phyloP scores from a whole-genome alignment of 768 basidiomycete genomes.

The Rhodotorula babjevae region DNA sequence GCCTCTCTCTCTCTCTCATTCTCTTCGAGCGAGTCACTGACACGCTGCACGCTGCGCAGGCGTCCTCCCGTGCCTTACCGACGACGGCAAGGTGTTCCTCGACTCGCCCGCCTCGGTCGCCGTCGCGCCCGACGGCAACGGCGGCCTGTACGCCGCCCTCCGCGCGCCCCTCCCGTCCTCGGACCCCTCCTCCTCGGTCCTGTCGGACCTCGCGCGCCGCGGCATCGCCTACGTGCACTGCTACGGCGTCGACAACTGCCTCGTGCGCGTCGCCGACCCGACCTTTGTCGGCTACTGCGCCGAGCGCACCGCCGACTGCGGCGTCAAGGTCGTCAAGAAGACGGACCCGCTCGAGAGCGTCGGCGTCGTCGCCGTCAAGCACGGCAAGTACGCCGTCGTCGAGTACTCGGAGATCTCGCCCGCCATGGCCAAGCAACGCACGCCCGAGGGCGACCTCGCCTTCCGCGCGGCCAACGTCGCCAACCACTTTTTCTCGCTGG shows the following conservation, averaged over 20 bases:
- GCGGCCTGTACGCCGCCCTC: conserved; percentile 91
- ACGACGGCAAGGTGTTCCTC: conserved; percentile 88
- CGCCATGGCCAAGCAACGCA: conserved; percentile 82
- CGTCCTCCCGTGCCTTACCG: conserved; percentile 86
- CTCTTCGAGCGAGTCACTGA: neutral
- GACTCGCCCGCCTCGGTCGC: conserved; percentile 72
- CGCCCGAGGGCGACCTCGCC: conserved; percentile 65
- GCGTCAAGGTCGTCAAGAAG: conserved; percentile 95
- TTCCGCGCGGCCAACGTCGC: conserved; percentile 96
- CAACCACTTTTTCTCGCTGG: conserved; percentile 93
- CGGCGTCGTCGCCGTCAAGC: conserved; percentile 82
- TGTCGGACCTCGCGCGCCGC: conserved; percentile 72
- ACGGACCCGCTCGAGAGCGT: conserved; percentile 79
- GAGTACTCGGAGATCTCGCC: conserved; percentile 94
- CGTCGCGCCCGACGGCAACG: conserved; percentile 97
- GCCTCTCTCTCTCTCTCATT: conserved; percentile 24
- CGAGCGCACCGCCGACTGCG: conserved; percentile 77
- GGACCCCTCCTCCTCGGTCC: too few relatives aligned
- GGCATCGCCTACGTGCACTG: conserved; percentile 83
- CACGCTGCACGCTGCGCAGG: conserved; percentile 53
- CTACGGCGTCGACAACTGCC: conserved; percentile 98
- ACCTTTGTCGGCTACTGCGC: conserved; percentile 95
- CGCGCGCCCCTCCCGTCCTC: conserved; percentile 50
- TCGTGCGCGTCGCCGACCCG: conserved; percentile 93
- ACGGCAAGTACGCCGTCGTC: conserved; percentile 81